A percentile compares a stretch with the other conserved stretches of the same genome.
phyloP scores from a whole-genome alignment of 768 basidiomycete genomes.

The Cantharellus cinnabarinus region DNA sequence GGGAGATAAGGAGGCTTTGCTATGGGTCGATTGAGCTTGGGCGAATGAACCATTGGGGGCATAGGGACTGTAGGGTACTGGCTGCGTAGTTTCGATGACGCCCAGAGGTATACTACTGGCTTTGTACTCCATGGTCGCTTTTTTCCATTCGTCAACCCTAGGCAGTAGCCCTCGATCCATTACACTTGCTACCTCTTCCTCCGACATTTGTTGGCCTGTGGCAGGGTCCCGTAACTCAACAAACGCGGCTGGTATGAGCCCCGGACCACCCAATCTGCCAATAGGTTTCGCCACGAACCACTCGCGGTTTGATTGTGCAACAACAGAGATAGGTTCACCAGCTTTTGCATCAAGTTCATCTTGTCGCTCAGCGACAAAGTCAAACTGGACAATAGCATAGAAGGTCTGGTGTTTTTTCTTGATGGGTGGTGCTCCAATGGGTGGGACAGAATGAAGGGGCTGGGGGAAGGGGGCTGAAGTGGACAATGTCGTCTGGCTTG shows the following conservation, averaged over 20 bases:
- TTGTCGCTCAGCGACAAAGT: conserved; percentile 84
- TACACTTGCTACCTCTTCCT: conserved; percentile 44
- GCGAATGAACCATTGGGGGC: neutral
- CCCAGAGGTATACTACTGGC: conserved; percentile 90
- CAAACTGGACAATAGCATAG: conserved; percentile 90
- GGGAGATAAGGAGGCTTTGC: neutral
- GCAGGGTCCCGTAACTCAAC: conserved; percentile 89
- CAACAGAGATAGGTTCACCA: conserved; percentile 88
- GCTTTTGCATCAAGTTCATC: conserved; percentile 92
- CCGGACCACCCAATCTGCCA: conserved; percentile 81
- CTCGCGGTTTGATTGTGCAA: conserved; percentile 98
- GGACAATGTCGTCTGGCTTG: conserved; percentile 1
- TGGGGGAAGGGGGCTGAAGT: conserved; percentile 6
- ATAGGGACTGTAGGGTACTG: conserved; percentile 18
- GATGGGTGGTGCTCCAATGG: conserved; percentile 11
- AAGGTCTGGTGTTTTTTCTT: conserved; percentile 38
- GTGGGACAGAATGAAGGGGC: conserved; percentile 4
- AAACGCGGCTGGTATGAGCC: conserved; percentile 91
- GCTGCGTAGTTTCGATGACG: conserved; percentile 46
- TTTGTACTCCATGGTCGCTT: conserved; percentile 86
- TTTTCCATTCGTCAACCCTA: conserved; percentile 98
- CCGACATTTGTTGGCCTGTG: conserved; percentile 49
- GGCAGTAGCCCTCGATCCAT: conserved; percentile 81
- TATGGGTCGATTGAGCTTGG: neutral
- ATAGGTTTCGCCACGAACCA: conserved; percentile 99